Evolutionary conservation across 306 rosid species (phyloP).

Genomic region (Ormosia emarginata): DNA sequence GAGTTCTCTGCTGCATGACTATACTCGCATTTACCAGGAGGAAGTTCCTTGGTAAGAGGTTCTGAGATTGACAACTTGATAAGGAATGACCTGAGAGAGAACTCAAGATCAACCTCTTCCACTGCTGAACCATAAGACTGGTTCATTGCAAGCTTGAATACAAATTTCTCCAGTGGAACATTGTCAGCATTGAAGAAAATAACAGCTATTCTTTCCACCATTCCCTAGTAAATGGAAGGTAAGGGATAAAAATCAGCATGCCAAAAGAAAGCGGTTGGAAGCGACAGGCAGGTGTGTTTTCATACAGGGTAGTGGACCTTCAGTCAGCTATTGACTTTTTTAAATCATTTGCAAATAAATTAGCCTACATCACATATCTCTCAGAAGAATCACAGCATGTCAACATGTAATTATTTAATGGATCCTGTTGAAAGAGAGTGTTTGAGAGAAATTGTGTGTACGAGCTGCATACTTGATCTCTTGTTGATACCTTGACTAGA

Average conservation of each 20-base stretch:
- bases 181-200: slow-evolving; percentile 52
- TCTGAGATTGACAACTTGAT: slow-evolving; percentile 69
- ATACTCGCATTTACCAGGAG: slow-evolving; percentile 43
- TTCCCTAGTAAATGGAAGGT: slow-evolving; percentile 46
- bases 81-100: slow-evolving; percentile 79
- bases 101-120: slow-evolving; percentile 64
- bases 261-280: slow-evolving; percentile 5
- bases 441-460: not conserved
- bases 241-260: slow-evolving; percentile 13
- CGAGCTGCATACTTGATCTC: not conserved
- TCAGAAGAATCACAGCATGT: not conserved
- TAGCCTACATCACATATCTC: slow-evolving; percentile 1
- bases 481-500: not conserved
- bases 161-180: slow-evolving; percentile 64
- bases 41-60: slow-evolving; percentile 61
- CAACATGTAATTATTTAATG: not conserved
- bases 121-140: slow-evolving; percentile 53
- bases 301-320: not conserved
- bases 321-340: not conserved
- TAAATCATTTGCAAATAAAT: not conserved
- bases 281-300: not conserved
- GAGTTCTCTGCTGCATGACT: not conserved
- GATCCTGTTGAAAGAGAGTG: not conserved
- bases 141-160: slow-evolving; percentile 67
- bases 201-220: slow-evolving; percentile 82